Conservation (phyloP, 1,139 yeast species). For the Arxiozyma slooffiae region DNA sequence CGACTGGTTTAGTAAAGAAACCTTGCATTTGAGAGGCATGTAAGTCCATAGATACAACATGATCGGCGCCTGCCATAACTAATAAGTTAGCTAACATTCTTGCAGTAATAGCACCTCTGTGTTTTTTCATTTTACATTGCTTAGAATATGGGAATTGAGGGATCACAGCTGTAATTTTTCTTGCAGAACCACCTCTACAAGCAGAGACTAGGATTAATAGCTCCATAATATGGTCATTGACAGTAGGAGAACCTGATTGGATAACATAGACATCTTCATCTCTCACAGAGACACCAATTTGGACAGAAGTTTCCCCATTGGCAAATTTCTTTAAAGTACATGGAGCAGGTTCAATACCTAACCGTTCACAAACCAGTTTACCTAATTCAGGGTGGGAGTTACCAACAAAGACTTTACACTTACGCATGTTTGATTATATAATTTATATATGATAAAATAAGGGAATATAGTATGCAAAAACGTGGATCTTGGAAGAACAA, state of each 20-base stretch:
- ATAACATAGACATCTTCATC: slow-evolving; percentile 95
- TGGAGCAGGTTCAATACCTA: slow-evolving; percentile 94
- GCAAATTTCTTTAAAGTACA: slow-evolving; percentile 85
- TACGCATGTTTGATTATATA: slow-evolving; percentile 57
- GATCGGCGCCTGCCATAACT: slow-evolving; percentile 99
- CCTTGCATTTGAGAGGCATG: slow-evolving; percentile 99
- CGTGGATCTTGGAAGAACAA: background rate
- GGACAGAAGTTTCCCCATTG: slow-evolving; percentile 95
- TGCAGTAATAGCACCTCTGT: slow-evolving; percentile 98
- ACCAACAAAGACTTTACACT: slow-evolving; percentile 94
- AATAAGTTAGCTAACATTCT: slow-evolving; percentile 93
- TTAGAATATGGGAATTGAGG: slow-evolving; percentile 97
- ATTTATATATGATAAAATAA: background rate
- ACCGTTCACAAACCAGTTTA: slow-evolving; percentile 71
- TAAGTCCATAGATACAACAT: slow-evolving; percentile 93
- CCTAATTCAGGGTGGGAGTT: slow-evolving; percentile 95
- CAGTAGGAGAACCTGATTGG: slow-evolving; percentile 81
- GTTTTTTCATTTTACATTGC: slow-evolving; percentile 96
- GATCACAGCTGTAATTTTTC: slow-evolving; percentile 90
- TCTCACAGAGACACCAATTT: slow-evolving; percentile 87
- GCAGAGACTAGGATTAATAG: slow-evolving; percentile 85
- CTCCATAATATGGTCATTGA: slow-evolving; percentile 96
- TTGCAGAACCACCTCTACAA: slow-evolving; percentile 95
- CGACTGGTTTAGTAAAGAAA: slow-evolving; percentile 93
- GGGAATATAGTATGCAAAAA: background rate